Evolutionary conservation across 1,139 yeast genomes (phyloP).

Genomic region (Hansenula lynferdii): DNA sequence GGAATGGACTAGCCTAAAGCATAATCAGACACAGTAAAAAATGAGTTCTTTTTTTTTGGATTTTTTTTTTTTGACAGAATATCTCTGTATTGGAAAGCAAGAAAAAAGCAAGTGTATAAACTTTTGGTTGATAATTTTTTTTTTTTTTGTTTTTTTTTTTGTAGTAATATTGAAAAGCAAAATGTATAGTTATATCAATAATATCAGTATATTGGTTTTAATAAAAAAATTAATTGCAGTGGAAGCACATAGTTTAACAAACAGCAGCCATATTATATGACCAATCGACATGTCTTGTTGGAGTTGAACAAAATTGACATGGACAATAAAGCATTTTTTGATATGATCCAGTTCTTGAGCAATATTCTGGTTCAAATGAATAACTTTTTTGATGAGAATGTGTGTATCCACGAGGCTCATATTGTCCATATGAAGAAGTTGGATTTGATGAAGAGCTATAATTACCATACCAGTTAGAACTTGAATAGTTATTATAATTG

Average conservation of each 20-base stretch:
- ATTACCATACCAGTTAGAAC: conserved; percentile 6
- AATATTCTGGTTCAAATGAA: conserved; percentile 18
- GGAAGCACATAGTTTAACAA: conserved; percentile 4
- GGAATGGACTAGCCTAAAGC: no score
- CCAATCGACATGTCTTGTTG: conserved; percentile 19
- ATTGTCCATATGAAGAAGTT: neutral
- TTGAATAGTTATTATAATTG: conserved; percentile 6
- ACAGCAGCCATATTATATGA: conserved; percentile 15
- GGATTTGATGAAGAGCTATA: neutral
- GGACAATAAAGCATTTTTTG: conserved; percentile 16
- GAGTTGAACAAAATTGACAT: conserved; percentile 18
- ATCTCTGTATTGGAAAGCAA: neutral
- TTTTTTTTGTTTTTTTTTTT: conserved; percentile 1
- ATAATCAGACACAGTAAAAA: no score
- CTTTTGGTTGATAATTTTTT: neutral
- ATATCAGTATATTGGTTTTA: neutral
- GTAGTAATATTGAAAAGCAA: neutral
- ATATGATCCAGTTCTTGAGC: conserved; percentile 20
- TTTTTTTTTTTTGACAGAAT: no score
- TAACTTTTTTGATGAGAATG: conserved; percentile 13
- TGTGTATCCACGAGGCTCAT: neutral
- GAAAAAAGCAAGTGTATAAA: neutral
- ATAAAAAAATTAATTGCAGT: neutral
- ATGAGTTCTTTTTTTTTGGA: no score
- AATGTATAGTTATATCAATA: conserved; percentile 1